Evolutionary conservation across 768 basidiomycete genomes (phyloP).

Genomic region (Pleurotus citrinopileatus): DNA sequence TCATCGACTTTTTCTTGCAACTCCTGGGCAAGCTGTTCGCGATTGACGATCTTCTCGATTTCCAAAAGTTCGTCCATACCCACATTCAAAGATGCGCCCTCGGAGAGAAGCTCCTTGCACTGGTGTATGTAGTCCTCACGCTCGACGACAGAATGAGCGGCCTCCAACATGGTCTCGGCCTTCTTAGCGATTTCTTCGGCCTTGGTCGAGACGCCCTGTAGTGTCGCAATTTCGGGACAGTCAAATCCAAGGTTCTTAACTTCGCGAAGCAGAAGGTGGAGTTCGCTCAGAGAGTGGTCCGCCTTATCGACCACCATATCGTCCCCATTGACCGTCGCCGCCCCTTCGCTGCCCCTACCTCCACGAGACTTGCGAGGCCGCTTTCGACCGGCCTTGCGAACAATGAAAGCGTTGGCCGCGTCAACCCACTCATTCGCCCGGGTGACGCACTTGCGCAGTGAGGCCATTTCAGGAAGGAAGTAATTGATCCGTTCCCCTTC

Average conservation of each 20-base stretch:
- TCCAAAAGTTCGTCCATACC: slow-evolving; percentile 74
- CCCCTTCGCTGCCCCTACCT: slow-evolving; percentile 44
- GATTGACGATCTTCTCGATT: slow-evolving; percentile 77
- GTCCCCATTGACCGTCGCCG: slow-evolving; percentile 18
- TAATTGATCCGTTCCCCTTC: slow-evolving; percentile 88
- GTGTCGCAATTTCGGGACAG: slow-evolving; percentile 63
- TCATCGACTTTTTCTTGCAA: slow-evolving; percentile 75
- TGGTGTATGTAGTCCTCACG: slow-evolving; percentile 59
- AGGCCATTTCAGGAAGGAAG: slow-evolving; percentile 64
- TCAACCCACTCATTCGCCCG: slow-evolving; percentile 90
- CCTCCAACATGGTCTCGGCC: slow-evolving; percentile 49
- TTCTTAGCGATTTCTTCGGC: slow-evolving; percentile 63
- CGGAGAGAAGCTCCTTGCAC: slow-evolving; percentile 67
- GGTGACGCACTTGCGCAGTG: slow-evolving; percentile 75
- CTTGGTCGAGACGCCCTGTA: slow-evolving; percentile 53
- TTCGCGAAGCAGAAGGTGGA: slow-evolving; percentile 66
- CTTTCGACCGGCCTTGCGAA: slow-evolving; percentile 78
- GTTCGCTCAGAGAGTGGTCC: slow-evolving; percentile 68
- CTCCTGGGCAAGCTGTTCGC: slow-evolving; percentile 74
- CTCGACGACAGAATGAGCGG: slow-evolving; percentile 37
- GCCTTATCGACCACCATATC: slow-evolving; percentile 67
- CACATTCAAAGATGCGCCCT: slow-evolving; percentile 79
- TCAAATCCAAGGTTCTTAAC: slow-evolving; percentile 85
- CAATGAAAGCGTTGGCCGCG: slow-evolving; percentile 71
- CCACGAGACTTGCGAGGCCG: slow-evolving; percentile 65